Evolutionary conservation across 371 early-diverging fungal species (phyloP), one percentile per base, ranked within the genome.

Genomic region (Mortierella sp.): DNA sequence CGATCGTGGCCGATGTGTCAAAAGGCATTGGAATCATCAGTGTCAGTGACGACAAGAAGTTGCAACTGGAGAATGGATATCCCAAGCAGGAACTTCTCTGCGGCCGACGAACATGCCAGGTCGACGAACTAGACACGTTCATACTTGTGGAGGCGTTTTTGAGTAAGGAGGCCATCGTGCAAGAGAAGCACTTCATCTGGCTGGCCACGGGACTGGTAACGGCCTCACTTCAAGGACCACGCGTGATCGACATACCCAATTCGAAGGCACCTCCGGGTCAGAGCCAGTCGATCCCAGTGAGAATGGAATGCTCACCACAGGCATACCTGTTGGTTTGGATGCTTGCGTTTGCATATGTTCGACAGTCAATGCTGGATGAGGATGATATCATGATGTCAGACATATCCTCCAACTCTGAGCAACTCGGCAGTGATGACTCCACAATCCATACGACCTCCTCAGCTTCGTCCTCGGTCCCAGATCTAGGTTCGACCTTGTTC

Each of bases 271-370:
- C 41, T 0, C 12, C 6, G 7, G 64, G 52, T 12, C 29, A 27
- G 13, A 8, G 17, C 2, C 31, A 27, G 9, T 34, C 54, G 3
- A 45, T 72, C 5, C 73, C 52, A 21, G 44, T 63, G 43, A 54
- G 52, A 60, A 63, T 73, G 63, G 74, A 60, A 2, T 73, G 74
- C 39, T 73, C 74, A 6, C 60, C 74, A 16, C 62, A 63, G 22
- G 74, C 74, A 16, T 73, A 73, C 25, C 74, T 60, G 37, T 51
- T 73, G 1, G 68, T 73, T 17, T 73, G 74, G 67, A 59, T 73
- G 60, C 16, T 67, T 21, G 56, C 59, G 3, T 44, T 57, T 14
- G 47, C 63, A 2, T 73, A 54, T 53, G 34, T 67, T 4, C 68
- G 56, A 17, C 74, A 72, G 49, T 27, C 67, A 6, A 17, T 55